phyloP scores from a whole-genome alignment of 2,329 filamentous ascomycete species.

The Raffaelea ambrosiae region DNA sequence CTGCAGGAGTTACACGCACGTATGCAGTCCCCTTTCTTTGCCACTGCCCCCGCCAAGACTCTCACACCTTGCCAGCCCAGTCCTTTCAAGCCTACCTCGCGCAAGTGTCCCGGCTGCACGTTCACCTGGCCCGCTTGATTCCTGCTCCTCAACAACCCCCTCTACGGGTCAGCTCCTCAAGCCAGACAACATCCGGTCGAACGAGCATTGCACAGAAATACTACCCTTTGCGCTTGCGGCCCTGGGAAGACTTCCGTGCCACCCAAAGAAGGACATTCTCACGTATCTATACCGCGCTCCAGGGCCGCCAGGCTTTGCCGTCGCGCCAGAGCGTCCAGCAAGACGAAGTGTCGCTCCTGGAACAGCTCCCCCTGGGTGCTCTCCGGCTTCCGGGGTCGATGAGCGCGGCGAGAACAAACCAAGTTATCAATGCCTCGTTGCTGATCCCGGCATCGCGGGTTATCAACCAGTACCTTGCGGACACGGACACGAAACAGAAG shows the following conservation, averaged over 20 bases:
- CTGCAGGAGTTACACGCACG: no score
- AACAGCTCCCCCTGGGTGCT: background rate
- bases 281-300: background rate
- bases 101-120: no score
- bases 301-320: background rate
- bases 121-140: no score
- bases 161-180: no score
- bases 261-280: constrained; percentile 26
- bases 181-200: background rate
- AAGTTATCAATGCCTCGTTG: background rate
- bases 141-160: no score
- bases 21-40: no score
- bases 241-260: constrained; percentile 36
- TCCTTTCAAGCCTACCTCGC: no score
- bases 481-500: background rate
- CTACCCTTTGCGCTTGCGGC: constrained; percentile 7
- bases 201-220: background rate
- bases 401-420: background rate
- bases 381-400: background rate
- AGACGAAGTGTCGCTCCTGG: background rate
- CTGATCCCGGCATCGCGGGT: background rate
- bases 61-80: no score
- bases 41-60: no score
- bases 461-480: background rate
- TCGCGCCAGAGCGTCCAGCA: background rate